Conservation (phyloP, 441 rosid genomes). For the Brassica hybrid region DNA sequence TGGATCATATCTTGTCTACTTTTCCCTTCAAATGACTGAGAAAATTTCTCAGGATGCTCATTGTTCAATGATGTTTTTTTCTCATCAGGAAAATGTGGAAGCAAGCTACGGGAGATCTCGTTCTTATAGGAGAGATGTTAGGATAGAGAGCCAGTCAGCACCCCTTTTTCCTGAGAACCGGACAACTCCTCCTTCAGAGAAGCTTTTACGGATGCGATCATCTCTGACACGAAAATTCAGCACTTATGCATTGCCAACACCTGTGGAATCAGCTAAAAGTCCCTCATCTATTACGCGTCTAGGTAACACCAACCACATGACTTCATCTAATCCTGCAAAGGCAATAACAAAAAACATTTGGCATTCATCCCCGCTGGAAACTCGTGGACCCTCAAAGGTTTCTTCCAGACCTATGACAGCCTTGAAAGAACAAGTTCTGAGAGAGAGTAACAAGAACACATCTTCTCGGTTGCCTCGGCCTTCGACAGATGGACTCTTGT, state of each 20-base stretch:
- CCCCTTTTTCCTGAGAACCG: conserved; percentile 58
- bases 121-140: conserved; percentile 52
- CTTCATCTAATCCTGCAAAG: conserved; percentile 44
- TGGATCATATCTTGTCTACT: conserved; percentile 7
- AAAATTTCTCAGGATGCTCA: conserved; percentile 18
- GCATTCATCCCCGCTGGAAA: conserved; percentile 66
- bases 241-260: conserved; percentile 76
- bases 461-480: conserved; percentile 55
- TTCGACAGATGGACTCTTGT: conserved; percentile 55
- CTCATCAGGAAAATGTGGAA: conserved; percentile 59
- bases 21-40: not conserved
- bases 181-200: conserved; percentile 45
- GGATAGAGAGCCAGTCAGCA: conserved; percentile 60
- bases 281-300: conserved; percentile 48
- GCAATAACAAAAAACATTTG: conserved; percentile 45
- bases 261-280: conserved; percentile 58
- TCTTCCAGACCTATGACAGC: conserved; percentile 44
- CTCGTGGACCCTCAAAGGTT: conserved; percentile 51
- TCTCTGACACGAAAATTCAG: conserved; percentile 55
- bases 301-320: conserved; percentile 3
- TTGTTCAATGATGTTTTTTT: not conserved
- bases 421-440: conserved; percentile 49
- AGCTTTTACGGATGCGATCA: conserved; percentile 49
- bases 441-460: conserved; percentile 62
- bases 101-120: conserved; percentile 46